Evolutionary conservation across 208 protist species (phyloP).

Genomic region (Trypanosoma theileri): DNA sequence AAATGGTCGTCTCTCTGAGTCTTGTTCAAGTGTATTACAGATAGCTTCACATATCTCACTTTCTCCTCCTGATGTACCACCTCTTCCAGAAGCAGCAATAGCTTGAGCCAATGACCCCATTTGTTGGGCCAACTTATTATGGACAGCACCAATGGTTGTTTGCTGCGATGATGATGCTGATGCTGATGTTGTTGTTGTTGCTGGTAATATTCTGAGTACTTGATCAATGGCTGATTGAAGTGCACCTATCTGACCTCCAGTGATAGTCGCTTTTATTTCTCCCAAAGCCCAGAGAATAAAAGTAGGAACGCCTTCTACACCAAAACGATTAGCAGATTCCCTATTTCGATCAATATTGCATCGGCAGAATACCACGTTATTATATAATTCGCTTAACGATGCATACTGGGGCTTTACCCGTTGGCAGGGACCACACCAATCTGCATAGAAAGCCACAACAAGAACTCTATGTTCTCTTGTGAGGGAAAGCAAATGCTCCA

Average conservation of each 20-base stretch:
- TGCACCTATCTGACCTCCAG: slow-evolving; percentile 46
- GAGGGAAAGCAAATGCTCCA: slow-evolving; percentile 57
- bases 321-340: slow-evolving; percentile 57
- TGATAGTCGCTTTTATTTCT: slow-evolving; percentile 42
- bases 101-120: slow-evolving; percentile 55
- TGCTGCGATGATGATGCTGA: not conserved
- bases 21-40: slow-evolving; percentile 10
- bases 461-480: slow-evolving; percentile 46
- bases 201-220: not conserved
- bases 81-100: slow-evolving; percentile 38
- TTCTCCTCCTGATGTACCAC: slow-evolving; percentile 40
- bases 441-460: slow-evolving; percentile 88
- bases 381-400: slow-evolving; percentile 50
- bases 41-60: slow-evolving; percentile 39
- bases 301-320: slow-evolving; percentile 64
- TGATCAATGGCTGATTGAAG: slow-evolving; percentile 60
- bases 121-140: slow-evolving; percentile 45
- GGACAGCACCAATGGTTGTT: slow-evolving; percentile 6
- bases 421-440: slow-evolving; percentile 89
- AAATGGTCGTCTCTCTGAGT: slow-evolving; percentile 23
- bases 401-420: slow-evolving; percentile 69
- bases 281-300: slow-evolving; percentile 76
- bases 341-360: slow-evolving; percentile 82
- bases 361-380: slow-evolving; percentile 65
- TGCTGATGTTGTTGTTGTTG: not conserved